Base-by-base conservation (phyloP, 139 green algal species). In the Axilococcus clingmanii region DNA sequence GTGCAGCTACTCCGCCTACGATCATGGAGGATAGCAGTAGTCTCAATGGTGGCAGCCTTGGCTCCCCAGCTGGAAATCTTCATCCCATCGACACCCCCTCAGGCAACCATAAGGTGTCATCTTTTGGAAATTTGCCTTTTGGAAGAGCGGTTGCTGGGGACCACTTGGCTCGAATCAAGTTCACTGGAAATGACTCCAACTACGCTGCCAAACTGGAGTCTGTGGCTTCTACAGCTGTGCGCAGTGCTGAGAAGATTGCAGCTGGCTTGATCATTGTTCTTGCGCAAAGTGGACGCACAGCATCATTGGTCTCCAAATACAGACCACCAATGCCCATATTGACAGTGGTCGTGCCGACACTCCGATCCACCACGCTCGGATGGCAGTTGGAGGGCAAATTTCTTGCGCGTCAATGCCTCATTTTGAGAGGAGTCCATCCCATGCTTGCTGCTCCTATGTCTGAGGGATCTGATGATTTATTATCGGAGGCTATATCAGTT, bases 301-400 rank as follows among this genome's bases (percentile, higher is more conserved):
- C 80, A 0, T 64, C 63, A 43, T 68, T 91, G 49, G 59, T 95
- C 37, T 70, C 86, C 52, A 95, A 95, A 74, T 94, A 91, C 78
- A 73, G 82, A 38, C 79, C 83, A 1, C 50, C 64, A 27, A 80
- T 82, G 68, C 80, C 82, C 35, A 75, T 74, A 16, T 48, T 77
- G 44, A 60, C 73, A 12, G 69, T 81, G 19, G 69, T 81, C 14
- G 65, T 81, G 41, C 73, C 73, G 44, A 57, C 51, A 16, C 49
- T 74, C 5, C 54, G 37, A 20, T 54, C 29, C 52, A 55, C 42
- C 20, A 19, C 24, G n/a, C 55, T 74, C 28, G 40, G 52, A 8
- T 76, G 69, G 69, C 38, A 58, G 40, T 45, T 76, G 56, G 42
- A 71, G 29, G 69, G 44, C 40, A 63, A 60, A 54, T 69, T 44